Base-by-base conservation (phyloP, 1,284 basidiomycete species). In the Neolentinus lepideus region DNA sequence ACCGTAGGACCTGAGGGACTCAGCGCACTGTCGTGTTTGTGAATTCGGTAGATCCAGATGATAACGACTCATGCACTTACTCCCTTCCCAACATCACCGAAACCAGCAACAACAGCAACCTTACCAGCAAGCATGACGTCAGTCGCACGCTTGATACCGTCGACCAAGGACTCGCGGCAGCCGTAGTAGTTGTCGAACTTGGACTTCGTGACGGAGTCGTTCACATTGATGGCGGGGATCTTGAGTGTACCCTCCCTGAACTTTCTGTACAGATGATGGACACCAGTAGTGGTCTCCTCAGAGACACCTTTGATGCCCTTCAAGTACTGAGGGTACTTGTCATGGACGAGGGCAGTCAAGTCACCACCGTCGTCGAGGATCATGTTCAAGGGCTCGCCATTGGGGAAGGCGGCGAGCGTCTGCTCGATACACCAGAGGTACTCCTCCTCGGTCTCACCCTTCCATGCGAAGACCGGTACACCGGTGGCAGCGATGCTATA, bases 71-170 rank as follows among this genome's bases (percentile, higher is more conserved):
- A 12, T 3, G 19, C 10, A 83, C 89, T 67, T 77, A 94, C 92
- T 61, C 96, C 96, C 78, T 99, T 99, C 65, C 96, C 96, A 67
- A 99, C 96, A 69, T 99, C 96, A 80, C 96, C 96, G 75, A 91
- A 99, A 60, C 96, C 96, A 65, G 96, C 96, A 65, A 99, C 96
- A 62, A 99, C 92, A 59, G 95, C 95, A 64, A 98, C 93, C 80
- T 99, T 99, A 59, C 96, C 96, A 66, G 97, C 97, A 71, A 99
- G 87, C 96, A 99, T 99, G 72, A 99, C 94, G 75, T 99, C 96
- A 65, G 96, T 99, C 60, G 96, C 96, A 71, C 96, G 94, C 85
- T 99, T 99, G 81, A 99, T 98, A 70, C 96, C 96, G 72, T 99
- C 96, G 63, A 99, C 97, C 63, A 99, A 91, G 53, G 96, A 99